Evolutionary conservation across 106 monocot genomes (phyloP).

Genomic region (Dendrobium officinale): DNA sequence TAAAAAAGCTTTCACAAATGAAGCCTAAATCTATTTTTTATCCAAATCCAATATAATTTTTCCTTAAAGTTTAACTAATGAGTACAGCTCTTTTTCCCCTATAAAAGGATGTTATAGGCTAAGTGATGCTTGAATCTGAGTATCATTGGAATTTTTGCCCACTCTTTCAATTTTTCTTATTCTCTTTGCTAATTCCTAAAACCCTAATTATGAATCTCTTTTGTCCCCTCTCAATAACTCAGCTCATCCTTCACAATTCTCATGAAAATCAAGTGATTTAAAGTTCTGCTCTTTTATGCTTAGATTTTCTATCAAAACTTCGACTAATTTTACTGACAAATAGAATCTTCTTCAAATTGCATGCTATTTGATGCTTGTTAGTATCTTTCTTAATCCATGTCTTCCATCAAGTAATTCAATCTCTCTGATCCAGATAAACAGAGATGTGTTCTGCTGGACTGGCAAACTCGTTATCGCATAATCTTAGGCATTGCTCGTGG

Average conservation of each 20-base stretch:
- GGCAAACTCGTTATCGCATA: slow-evolving; percentile 32
- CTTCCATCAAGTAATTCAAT: background rate
- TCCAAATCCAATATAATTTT: too few species aligned
- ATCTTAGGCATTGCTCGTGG: slow-evolving; percentile 39
- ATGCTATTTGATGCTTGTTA: background rate
- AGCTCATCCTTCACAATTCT: background rate
- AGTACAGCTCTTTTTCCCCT: too few species aligned
- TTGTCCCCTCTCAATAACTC: background rate
- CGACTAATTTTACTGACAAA: background rate
- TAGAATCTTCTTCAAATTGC: background rate
- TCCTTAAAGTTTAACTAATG: too few species aligned
- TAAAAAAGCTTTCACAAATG: too few species aligned
- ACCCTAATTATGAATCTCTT: background rate
- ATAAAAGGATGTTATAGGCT: too few species aligned
- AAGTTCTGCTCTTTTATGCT: background rate
- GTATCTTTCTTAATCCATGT: background rate
- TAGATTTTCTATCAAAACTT: background rate
- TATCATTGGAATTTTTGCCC: too few species aligned
- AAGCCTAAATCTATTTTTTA: too few species aligned
- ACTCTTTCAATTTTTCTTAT: background rate
- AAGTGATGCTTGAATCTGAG: too few species aligned
- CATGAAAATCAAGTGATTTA: background rate
- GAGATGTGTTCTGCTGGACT: slow-evolving; percentile 15
- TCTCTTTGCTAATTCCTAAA: background rate
- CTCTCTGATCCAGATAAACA: slow-evolving; percentile 1